These are phyloP conservation scores for Solanum chmielewskii DNA, from an alignment of 257 asterid species.

Conservation along the genomic window DNA sequence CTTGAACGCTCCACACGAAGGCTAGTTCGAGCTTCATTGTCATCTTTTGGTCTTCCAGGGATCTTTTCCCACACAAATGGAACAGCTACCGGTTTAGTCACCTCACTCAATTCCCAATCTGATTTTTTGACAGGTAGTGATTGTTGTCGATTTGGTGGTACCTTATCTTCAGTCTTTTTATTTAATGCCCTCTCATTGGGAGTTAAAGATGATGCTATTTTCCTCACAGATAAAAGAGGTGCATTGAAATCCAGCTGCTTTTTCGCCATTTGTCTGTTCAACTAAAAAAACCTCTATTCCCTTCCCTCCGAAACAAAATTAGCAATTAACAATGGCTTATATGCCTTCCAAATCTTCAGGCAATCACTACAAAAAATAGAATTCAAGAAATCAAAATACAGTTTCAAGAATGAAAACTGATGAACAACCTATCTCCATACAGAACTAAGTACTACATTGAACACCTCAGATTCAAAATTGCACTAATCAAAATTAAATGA, in stretches of 20 bases:
- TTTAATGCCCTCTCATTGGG: slow-evolving; percentile 26
- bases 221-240: slow-evolving; percentile 69
- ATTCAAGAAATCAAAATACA: neutral
- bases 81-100: slow-evolving; percentile 67
- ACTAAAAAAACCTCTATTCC: neutral
- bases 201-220: slow-evolving; percentile 37
- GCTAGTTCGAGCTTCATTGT: slow-evolving; percentile 15
- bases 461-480: neutral
- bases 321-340: neutral
- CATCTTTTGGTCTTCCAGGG: slow-evolving; percentile 69
- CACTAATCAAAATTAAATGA: neutral
- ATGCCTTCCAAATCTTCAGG: neutral
- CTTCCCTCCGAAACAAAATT: neutral
- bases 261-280: slow-evolving; percentile 44
- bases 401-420: neutral
- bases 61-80: slow-evolving; percentile 82
- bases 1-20: slow-evolving; percentile 35
- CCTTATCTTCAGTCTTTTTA: slow-evolving; percentile 18
- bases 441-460: neutral
- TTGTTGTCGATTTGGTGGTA: slow-evolving; percentile 28
- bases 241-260: slow-evolving; percentile 68
- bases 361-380: neutral
- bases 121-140: slow-evolving; percentile 29
- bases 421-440: neutral
- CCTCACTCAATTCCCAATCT: slow-evolving; percentile 34